Evolutionary conservation across 2,329 filamentous ascomycete genomes (phyloP).

Genomic region (Pseudogymnoascus sp.): DNA sequence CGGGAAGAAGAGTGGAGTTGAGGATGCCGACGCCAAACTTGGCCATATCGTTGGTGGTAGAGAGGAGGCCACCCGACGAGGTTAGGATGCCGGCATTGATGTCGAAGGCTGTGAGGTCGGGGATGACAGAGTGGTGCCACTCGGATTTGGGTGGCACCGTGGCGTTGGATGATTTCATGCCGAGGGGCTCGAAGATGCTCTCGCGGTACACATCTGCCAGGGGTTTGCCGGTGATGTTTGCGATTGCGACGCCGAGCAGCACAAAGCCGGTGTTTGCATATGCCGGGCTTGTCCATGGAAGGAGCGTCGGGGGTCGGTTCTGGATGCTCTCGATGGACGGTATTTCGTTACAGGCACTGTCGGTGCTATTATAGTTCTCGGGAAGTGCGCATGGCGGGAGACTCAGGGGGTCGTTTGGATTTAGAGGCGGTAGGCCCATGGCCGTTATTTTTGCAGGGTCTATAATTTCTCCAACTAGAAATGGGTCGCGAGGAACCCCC

Average conservation of each 20-base stretch:
- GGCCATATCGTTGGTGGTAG: slow-evolving; percentile 37
- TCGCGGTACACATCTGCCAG: slow-evolving; percentile 36
- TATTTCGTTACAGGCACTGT: not conserved
- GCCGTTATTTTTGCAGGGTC: not conserved
- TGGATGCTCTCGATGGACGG: slow-evolving; percentile 23
- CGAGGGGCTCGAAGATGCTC: slow-evolving; percentile 36
- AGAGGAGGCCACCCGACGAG: slow-evolving; percentile 36
- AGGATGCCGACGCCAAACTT: slow-evolving; percentile 38
- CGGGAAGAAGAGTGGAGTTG: slow-evolving; percentile 35
- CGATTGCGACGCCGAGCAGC: slow-evolving; percentile 40
- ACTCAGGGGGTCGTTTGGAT: slow-evolving; percentile 13
- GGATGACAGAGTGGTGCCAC: not conserved
- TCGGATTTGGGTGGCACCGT: slow-evolving; percentile 26
- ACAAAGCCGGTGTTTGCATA: slow-evolving; percentile 45
- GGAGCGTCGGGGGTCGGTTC: slow-evolving; percentile 34
- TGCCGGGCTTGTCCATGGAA: slow-evolving; percentile 38
- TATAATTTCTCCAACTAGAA: slow-evolving; percentile 16
- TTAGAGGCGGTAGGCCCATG: not conserved
- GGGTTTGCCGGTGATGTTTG: slow-evolving; percentile 36
- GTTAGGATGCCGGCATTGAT: slow-evolving; percentile 28
- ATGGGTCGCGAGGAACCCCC: slow-evolving; percentile 27
- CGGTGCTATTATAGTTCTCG: not conserved
- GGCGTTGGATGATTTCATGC: slow-evolving; percentile 37
- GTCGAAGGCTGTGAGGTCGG: slow-evolving; percentile 32
- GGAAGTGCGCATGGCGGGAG: slow-evolving; percentile 14